phyloP scores from a whole-genome alignment of 441 rosid species.

The Pelargonium australe region DNA sequence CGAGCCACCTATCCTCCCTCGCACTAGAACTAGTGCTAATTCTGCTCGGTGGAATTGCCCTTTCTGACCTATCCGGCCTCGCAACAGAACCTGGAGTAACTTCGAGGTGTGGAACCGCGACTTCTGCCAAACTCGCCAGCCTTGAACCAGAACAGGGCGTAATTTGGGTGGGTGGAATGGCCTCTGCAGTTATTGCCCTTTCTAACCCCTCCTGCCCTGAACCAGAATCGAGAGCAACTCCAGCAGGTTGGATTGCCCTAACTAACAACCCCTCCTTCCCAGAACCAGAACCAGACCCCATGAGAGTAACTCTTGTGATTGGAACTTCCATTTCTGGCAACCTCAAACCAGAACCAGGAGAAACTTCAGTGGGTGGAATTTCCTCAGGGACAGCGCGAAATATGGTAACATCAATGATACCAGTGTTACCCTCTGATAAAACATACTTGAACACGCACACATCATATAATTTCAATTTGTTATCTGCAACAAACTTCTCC shows the following conservation, averaged over 20 bases:
- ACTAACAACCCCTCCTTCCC: no score
- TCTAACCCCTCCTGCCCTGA: background rate
- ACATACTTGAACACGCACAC: background rate
- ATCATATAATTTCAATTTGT: background rate
- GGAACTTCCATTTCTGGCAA: no score
- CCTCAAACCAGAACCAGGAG: background rate
- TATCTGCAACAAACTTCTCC: background rate
- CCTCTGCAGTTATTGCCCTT: background rate
- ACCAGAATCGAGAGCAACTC: background rate
- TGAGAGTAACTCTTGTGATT: no score
- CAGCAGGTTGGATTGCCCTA: background rate
- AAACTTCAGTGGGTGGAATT: background rate
- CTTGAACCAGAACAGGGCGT: background rate
- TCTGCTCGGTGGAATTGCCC: background rate
- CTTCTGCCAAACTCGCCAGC: no score
- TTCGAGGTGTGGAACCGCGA: no score
- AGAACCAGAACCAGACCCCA: no score
- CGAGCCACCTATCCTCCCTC: background rate
- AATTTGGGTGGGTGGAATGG: background rate
- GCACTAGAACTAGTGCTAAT: no score
- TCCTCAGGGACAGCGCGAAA: background rate
- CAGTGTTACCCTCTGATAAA: background rate
- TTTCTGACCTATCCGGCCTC: background rate
- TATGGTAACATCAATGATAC: background rate
- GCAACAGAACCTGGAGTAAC: background rate